These are phyloP conservation scores for Boletus smithii DNA, from an alignment of 1,284 basidiomycete genomes.

Conservation along the genomic window DNA sequence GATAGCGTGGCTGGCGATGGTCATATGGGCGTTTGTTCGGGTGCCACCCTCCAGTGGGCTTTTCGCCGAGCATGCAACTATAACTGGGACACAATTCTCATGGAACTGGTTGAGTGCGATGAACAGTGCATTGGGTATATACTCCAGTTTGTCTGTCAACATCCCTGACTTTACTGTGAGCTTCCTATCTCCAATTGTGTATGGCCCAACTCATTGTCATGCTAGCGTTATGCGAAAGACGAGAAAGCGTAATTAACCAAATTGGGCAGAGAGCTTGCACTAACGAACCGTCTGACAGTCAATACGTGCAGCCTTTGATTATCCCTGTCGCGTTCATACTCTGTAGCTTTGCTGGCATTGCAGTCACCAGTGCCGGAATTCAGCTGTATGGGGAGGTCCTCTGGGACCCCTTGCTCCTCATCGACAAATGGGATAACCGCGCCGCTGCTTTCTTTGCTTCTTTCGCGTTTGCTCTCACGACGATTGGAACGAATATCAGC, in stretches of 20 bases:
- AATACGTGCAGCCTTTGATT: slow-evolving; percentile 56
- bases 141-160: slow-evolving; percentile 52
- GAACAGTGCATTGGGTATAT: slow-evolving; percentile 55
- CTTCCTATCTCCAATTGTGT: neutral
- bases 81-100: slow-evolving; percentile 34
- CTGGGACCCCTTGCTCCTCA: slow-evolving; percentile 45
- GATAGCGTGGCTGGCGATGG: slow-evolving; percentile 53
- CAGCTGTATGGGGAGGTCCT: slow-evolving; percentile 39
- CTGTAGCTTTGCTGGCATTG: slow-evolving; percentile 56
- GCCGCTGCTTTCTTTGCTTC: slow-evolving; percentile 66
- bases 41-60: slow-evolving; percentile 47
- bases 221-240: slow-evolving; percentile 31
- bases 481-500: slow-evolving; percentile 64
- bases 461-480: slow-evolving; percentile 57
- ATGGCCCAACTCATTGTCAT: slow-evolving; percentile 2
- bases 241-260: slow-evolving; percentile 28
- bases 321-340: slow-evolving; percentile 59
- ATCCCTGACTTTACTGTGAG: slow-evolving; percentile 56
- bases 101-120: slow-evolving; percentile 58
- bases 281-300: slow-evolving; percentile 32
- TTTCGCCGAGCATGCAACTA: slow-evolving; percentile 39
- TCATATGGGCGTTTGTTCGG: slow-evolving; percentile 59
- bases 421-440: slow-evolving; percentile 61
- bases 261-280: neutral
- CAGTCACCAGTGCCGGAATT: slow-evolving; percentile 50